phyloP scores from a whole-genome alignment of 768 basidiomycete species.

The Trametes punicea region DNA sequence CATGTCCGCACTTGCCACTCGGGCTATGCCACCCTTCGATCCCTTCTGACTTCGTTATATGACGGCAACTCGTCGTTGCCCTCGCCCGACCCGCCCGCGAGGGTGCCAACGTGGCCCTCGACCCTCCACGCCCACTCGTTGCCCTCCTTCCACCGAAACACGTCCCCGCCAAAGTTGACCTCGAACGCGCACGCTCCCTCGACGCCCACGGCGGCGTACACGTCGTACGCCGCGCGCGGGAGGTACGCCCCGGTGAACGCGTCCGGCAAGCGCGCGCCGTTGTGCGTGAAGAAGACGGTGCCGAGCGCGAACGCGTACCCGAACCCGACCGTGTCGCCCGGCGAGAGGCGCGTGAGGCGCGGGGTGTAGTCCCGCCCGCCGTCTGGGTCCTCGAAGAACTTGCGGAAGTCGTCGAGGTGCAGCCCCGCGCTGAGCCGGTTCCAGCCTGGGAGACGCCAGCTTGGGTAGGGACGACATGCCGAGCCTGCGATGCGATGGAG shows the following conservation, averaged over 20 bases:
- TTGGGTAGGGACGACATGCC: conserved; percentile 61
- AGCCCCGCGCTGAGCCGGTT: conserved; percentile 61
- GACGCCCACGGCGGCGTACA: conserved; percentile 63
- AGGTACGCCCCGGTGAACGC: conserved; percentile 62
- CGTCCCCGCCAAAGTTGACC: conserved; percentile 57
- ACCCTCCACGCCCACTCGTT: conserved; percentile 66
- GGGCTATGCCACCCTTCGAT: not conserved
- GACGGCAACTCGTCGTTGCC: conserved; percentile 42
- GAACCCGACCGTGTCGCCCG: conserved; percentile 58
- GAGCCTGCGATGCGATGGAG: conserved; percentile 42
- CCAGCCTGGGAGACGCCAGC: conserved; percentile 69
- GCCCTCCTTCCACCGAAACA: conserved; percentile 59
- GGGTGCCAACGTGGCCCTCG: conserved; percentile 56
- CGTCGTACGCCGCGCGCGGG: conserved; percentile 49
- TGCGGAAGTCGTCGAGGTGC: conserved; percentile 69
- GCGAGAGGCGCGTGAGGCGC: conserved; percentile 30
- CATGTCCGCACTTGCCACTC: not conserved
- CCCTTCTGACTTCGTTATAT: conserved; percentile 19
- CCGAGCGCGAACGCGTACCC: conserved; percentile 57
- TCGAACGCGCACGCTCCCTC: conserved; percentile 45
- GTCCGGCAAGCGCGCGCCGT: conserved; percentile 50
- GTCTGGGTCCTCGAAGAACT: conserved; percentile 67
- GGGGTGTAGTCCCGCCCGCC: conserved; percentile 58
- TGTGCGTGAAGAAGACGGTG: conserved; percentile 61
- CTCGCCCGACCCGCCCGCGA: conserved; percentile 34